Conservation (phyloP, 805 yeast species). For the Teunomyces kruisii region DNA sequence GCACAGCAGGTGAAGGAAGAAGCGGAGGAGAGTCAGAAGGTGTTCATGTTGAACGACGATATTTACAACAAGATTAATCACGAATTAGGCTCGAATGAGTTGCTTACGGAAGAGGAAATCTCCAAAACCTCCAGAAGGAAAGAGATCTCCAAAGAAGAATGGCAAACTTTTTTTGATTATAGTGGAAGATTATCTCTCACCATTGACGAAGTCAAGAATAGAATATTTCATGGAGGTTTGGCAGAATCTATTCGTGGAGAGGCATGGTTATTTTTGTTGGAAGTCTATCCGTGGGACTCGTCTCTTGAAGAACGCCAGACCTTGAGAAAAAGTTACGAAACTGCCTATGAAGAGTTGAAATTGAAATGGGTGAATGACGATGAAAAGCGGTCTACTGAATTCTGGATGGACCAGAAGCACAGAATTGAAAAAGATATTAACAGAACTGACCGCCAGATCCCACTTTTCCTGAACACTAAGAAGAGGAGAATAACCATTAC, state of each 20-base stretch:
- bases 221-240: slow-evolving; percentile 90
- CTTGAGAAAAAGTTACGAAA: slow-evolving; percentile 52
- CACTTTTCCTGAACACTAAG: slow-evolving; percentile 53
- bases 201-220: slow-evolving; percentile 71
- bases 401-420: slow-evolving; percentile 86
- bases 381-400: slow-evolving; percentile 51
- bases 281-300: slow-evolving; percentile 88
- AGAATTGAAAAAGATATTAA: slow-evolving; percentile 93
- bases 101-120: slow-evolving; percentile 60
- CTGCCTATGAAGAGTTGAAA: slow-evolving; percentile 64
- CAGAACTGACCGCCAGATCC: slow-evolving; percentile 81
- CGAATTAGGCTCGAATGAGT: slow-evolving; percentile 61
- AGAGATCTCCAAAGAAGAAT: slow-evolving; percentile 68
- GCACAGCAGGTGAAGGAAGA: slow-evolving; percentile 92
- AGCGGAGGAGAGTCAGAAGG: slow-evolving; percentile 61
- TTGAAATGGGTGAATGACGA: slow-evolving; percentile 64
- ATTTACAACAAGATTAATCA: slow-evolving; percentile 54
- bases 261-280: slow-evolving; percentile 85
- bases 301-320: slow-evolving; percentile 65
- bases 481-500: slow-evolving; percentile 32
- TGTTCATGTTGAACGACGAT: slow-evolving; percentile 56
- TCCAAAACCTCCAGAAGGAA: slow-evolving; percentile 62
- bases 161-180: slow-evolving; percentile 82
- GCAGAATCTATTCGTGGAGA: slow-evolving; percentile 56
- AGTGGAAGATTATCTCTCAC: slow-evolving; percentile 76